Percentiles rank a stretch among this genome's conserved stretches.
These are phyloP conservation scores for Acacia acuminata DNA, from an alignment of 306 rosid genomes.

Conservation along the genomic window DNA sequence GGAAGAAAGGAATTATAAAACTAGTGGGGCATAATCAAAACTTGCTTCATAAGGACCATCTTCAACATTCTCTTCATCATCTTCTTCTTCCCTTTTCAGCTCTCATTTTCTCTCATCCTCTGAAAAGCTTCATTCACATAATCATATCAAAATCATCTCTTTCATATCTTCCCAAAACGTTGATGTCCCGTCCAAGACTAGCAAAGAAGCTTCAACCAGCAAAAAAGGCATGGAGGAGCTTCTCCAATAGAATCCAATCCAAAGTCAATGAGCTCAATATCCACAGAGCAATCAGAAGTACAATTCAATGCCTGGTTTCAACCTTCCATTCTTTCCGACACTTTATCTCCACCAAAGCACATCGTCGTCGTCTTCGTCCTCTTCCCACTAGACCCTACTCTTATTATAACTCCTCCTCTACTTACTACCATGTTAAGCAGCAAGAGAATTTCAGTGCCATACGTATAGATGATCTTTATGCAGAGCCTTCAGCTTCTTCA, in stretches of 20 bases:
- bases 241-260: conserved; percentile 42
- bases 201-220: conserved; percentile 60
- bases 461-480: conserved; percentile 64
- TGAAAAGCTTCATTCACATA: conserved; percentile 2
- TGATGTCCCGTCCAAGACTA: conserved; percentile 46
- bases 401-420: conserved; percentile 19
- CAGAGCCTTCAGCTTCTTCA: conserved; percentile 16
- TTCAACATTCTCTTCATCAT: conserved; percentile 8
- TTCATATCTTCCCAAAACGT: not conserved
- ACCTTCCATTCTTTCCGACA: conserved; percentile 36
- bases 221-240: conserved; percentile 63
- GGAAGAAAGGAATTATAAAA: conserved; percentile 32
- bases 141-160: not conserved
- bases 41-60: conserved; percentile 29
- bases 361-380: conserved; percentile 35
- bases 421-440: conserved; percentile 19
- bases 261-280: conserved; percentile 47
- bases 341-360: conserved; percentile 38
- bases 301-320: conserved; percentile 42
- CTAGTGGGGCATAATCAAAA: conserved; percentile 24
- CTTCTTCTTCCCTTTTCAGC: conserved; percentile 1
- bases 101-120: conserved; percentile 13
- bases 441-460: conserved; percentile 41
- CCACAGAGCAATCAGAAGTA: conserved; percentile 39
- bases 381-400: conserved; percentile 28